Conservation (phyloP, 129 eudicot genomes). For the Saposhnikovia divaricata region DNA sequence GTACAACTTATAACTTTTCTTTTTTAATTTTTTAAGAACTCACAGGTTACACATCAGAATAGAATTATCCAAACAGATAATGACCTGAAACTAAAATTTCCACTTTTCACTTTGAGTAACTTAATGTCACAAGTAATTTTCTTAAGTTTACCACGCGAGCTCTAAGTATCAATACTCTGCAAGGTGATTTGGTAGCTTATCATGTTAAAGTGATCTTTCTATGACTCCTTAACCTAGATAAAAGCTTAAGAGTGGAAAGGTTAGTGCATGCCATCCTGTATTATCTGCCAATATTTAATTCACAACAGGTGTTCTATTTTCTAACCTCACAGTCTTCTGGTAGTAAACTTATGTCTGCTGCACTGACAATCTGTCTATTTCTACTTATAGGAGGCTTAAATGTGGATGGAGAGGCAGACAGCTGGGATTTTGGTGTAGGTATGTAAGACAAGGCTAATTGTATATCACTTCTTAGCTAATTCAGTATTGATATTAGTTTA, state of each 20-base stretch:
- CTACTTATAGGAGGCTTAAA: slow-evolving; percentile 73
- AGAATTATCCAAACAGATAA: no score
- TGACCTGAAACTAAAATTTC: no score
- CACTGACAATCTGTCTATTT: slow-evolving; percentile 10
- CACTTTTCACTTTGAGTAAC: no score
- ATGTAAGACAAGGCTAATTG: slow-evolving; percentile 11
- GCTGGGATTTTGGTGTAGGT: slow-evolving; percentile 99
- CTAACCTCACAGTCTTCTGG: neutral
- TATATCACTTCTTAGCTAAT: neutral
- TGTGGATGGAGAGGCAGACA: slow-evolving; percentile 96
- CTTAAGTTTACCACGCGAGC: no score
- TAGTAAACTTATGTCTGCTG: neutral
- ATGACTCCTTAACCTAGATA: neutral
- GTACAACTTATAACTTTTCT: no score
- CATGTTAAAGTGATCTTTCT: neutral
- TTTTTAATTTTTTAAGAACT: no score
- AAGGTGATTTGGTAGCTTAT: neutral
- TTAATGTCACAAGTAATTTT: no score
- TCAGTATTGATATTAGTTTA: neutral
- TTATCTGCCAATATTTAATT: neutral
- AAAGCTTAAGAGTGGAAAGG: neutral
- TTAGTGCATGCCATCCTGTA: neutral
- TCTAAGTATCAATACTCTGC: neutral
- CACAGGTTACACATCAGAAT: no score
- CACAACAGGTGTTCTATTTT: neutral